Evolutionary conservation across 129 eudicot genomes (phyloP).

Genomic region (Flaveria robusta): DNA sequence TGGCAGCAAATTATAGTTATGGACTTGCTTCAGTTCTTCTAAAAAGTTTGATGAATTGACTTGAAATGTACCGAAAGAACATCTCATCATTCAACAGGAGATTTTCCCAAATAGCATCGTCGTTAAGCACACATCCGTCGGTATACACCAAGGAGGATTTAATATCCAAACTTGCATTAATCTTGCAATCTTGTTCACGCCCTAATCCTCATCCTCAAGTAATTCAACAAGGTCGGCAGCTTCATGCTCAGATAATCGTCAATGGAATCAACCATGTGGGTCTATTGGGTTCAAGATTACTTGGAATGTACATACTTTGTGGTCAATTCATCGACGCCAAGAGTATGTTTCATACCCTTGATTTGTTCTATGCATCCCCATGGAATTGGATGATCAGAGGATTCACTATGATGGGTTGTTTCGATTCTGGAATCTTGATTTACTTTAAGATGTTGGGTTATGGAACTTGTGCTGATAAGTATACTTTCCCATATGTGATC

Average conservation of each 20-base stretch:
- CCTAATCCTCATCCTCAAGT: slow-evolving; percentile 26
- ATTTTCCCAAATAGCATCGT: slow-evolving; percentile 34
- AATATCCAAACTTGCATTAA: slow-evolving; percentile 49
- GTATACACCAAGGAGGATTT: slow-evolving; percentile 43
- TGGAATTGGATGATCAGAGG: slow-evolving; percentile 96
- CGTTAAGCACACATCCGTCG: neutral
- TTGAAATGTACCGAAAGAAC: slow-evolving; percentile 38
- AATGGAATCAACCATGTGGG: slow-evolving; percentile 67
- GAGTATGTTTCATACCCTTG: slow-evolving; percentile 50
- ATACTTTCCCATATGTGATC: slow-evolving; percentile 71
- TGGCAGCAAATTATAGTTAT: slow-evolving; percentile 8
- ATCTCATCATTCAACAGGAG: slow-evolving; percentile 33
- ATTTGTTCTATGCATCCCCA: slow-evolving; percentile 68
- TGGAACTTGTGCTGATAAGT: slow-evolving; percentile 72
- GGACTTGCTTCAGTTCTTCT: neutral
- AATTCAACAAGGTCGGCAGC: slow-evolving; percentile 52
- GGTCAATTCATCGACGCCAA: slow-evolving; percentile 47
- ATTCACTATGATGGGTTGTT: slow-evolving; percentile 63
- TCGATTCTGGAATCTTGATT: slow-evolving; percentile 53
- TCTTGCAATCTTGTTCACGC: slow-evolving; percentile 43
- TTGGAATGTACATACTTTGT: slow-evolving; percentile 63
- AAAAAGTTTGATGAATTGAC: slow-evolving; percentile 8
- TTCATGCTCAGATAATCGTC: slow-evolving; percentile 66
- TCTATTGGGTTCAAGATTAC: slow-evolving; percentile 60
- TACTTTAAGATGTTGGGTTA: slow-evolving; percentile 68